Percentiles rank a stretch among this genome's conserved stretches.
These are phyloP conservation scores for Pseudogymnoascus verrucosus DNA, from an alignment of 2,329 filamentous ascomycete species.

Conservation along the genomic window DNA sequence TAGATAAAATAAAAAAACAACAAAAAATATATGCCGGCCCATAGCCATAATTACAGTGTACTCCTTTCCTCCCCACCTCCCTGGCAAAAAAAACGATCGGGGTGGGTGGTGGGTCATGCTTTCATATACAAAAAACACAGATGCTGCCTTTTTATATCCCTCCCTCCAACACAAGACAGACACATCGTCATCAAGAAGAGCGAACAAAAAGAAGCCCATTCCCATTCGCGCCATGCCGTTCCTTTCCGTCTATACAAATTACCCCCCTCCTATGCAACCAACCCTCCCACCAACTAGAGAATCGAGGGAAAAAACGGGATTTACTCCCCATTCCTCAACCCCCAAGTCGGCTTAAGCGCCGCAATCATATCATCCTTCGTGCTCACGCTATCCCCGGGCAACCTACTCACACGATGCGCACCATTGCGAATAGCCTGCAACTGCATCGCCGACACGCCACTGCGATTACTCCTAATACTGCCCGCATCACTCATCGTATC, in stretches of 20 bases:
- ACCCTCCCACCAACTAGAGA: no score
- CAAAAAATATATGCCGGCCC: background rate
- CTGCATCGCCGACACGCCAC: slow-evolving; percentile 52
- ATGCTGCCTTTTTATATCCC: background rate
- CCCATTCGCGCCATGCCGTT: background rate
- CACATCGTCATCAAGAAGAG: background rate
- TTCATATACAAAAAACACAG: background rate
- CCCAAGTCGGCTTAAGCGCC: slow-evolving; percentile 32
- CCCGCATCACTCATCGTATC: slow-evolving; percentile 57
- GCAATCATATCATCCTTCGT: slow-evolving; percentile 54
- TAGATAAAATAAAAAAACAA: background rate
- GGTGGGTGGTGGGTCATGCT: background rate
- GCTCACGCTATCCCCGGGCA: slow-evolving; percentile 57
- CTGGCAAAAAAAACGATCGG: background rate
- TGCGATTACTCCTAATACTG: slow-evolving; percentile 57
- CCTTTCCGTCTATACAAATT: background rate
- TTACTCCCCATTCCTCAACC: slow-evolving; percentile 22
- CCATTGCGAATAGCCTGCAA: slow-evolving; percentile 55
- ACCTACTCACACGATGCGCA: slow-evolving; percentile 60
- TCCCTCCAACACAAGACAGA: background rate
- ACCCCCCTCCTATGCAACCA: background rate
- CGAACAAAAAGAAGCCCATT: background rate
- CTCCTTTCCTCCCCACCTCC: background rate
- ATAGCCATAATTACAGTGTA: background rate
- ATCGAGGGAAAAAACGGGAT: no score